These are phyloP conservation scores for Glycine soja DNA, from an alignment of 306 rosid genomes.

Conservation along the genomic window DNA sequence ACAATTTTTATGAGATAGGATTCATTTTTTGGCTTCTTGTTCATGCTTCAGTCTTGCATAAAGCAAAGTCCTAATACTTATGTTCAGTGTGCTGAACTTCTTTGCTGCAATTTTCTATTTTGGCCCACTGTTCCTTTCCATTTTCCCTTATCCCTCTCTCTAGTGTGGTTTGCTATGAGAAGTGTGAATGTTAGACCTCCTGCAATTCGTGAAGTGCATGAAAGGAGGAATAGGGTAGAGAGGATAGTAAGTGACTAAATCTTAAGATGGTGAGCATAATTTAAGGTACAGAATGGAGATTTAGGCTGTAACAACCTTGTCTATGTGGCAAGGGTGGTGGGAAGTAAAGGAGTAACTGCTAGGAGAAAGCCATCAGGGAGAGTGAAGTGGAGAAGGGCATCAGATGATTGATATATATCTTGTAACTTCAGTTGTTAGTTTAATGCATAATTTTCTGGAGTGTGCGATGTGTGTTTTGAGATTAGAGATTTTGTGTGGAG, in stretches of 20 bases:
- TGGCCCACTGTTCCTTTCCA: neutral
- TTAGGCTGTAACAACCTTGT: neutral
- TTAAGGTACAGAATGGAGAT: constrained; percentile 13
- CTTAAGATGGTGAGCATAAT: neutral
- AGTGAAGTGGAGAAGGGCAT: constrained; percentile 7
- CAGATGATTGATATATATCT: constrained; percentile 6
- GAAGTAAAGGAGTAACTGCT: constrained; percentile 10
- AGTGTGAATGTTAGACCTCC: neutral
- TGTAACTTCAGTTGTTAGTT: constrained; percentile 12
- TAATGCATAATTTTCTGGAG: neutral
- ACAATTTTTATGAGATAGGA: constrained; percentile 4
- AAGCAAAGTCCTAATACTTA: neutral
- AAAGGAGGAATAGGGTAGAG: constrained; percentile 9
- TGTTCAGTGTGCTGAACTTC: neutral
- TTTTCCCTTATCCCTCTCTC: neutral
- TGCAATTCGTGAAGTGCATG: neutral
- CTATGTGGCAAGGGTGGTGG: neutral
- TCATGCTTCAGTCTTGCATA: neutral
- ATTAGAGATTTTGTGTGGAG: constrained; percentile 21
- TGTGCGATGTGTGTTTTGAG: neutral
- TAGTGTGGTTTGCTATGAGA: neutral
- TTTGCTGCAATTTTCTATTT: constrained; percentile 15
- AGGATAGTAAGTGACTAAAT: neutral
- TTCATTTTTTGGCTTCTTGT: constrained; percentile 24
- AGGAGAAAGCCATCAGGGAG: neutral